Evolutionary conservation across 495 filamentous ascomycete species (phyloP), one percentile per base, ranked within the genome.

Genomic region (Penicillium robsamsonii): DNA sequence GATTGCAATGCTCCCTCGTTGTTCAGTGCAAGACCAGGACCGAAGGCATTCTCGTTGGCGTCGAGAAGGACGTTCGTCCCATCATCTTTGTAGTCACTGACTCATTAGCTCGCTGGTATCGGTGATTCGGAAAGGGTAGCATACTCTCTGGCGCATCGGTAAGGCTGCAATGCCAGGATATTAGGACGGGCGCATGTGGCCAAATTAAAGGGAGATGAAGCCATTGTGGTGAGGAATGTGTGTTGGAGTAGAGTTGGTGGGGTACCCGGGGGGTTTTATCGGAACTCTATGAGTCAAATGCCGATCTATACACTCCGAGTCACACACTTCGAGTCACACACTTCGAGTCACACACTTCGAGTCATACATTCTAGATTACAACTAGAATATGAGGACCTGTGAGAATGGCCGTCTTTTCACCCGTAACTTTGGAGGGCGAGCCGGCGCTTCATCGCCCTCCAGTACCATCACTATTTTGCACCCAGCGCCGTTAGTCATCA

Each of bases 81-180:
- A 66, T 98, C 89, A 68, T 98, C 94, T 80, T 97, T 96, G 81
- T 97, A 97, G 82, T 98, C 92, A 80, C 91, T 96, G 71, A 56
- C 55, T 68, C 56, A 62, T 77, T 71, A 77, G 75, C 61, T 56
- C 45, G 25, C 44, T 45, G 52, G 44, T 56, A 56, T 51, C 56
- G 53, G 60, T 58, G 33, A 46, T 33, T 58, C 52, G 38, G 44
- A 44, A 41, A 44, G 59, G 42, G n/a, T 25, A 38, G 75, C 86
- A 69, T 75, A 91, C 88, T 92, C 89, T 83, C 89, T 76, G 27
- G 89, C 89, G 65, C 89, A 92, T 46, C 91, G 84, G 65, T 95
- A 96, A 11, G 91, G 91, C 64, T 93, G 79, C 59, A 96, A 75
- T 62, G 85, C 75, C 45, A 96, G 72, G 53, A 96, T 93, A 73